phyloP scores from a whole-genome alignment of 257 asterid species.

The Gentiana straminea region DNA sequence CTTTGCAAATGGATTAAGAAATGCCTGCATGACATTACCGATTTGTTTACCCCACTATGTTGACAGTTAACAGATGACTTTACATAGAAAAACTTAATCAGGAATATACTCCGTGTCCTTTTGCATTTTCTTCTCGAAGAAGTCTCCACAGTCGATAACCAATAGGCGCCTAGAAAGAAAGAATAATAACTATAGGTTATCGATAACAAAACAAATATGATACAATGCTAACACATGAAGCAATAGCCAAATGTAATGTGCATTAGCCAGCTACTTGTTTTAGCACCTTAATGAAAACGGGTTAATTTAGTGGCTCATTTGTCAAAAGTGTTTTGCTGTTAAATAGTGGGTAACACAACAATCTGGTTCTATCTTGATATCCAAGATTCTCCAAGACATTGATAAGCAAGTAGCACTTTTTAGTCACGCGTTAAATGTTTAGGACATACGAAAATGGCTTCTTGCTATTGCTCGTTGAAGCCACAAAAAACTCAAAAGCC shows the following conservation, averaged over 20 bases:
- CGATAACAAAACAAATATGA: conserved; percentile 5
- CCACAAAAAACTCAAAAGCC: too few relatives aligned
- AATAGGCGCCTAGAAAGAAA: conserved; percentile 63
- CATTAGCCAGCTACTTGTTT: not conserved
- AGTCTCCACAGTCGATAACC: conserved; percentile 77
- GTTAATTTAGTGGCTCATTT: not conserved
- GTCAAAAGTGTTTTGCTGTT: not conserved
- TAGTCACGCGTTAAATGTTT: too few relatives aligned
- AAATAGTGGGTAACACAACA: not conserved
- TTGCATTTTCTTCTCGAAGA: conserved; percentile 42
- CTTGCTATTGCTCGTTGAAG: too few relatives aligned
- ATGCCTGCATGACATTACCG: conserved; percentile 44
- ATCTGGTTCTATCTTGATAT: not conserved
- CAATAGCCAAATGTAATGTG: not conserved
- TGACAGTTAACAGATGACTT: conserved; percentile 3
- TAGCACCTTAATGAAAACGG: not conserved
- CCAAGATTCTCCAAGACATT: not conserved
- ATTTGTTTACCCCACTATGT: conserved; percentile 7
- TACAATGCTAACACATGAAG: not conserved
- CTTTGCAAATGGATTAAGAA: conserved; percentile 76
- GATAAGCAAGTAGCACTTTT: too few relatives aligned
- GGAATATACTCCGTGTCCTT: conserved; percentile 22
- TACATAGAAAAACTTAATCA: not conserved
- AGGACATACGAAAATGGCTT: too few relatives aligned
- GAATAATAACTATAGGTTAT: conserved; percentile 11